Base-by-base conservation (phyloP, 768 basidiomycete species). In the Calocybe gangraenosa region DNA sequence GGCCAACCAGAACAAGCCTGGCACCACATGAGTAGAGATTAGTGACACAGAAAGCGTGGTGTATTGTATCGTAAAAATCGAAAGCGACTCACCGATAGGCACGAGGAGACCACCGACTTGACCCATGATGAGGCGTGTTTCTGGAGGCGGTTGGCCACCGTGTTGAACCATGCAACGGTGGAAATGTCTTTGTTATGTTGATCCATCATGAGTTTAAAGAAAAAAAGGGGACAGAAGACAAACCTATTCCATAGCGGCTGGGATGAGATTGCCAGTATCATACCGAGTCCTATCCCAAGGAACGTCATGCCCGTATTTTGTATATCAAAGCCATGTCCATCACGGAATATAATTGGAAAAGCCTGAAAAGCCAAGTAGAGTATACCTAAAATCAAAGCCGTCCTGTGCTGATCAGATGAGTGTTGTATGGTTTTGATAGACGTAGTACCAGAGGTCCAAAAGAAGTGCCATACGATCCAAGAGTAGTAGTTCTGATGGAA, bases 401-500 rank as follows among this genome's bases (percentile, higher is more conserved):
- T 82, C 67, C 86, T 84, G 53, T 70, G 8, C 14, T 9, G 19
- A 25, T 18, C 36, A 21, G 31, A n/a, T 46, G 14, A 37, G 37
- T 17, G 7, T 8, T 7, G 15, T 21, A 34, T 28, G 30, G 14
- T 20, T 18, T 21, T 23, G 4, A 56, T 20, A 17, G 13, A 9
- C 14, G n/a, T 34, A 73, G 2, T 60, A 84, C 89, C 88, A 91
- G 11, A 75, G 59, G 58, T 88, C 74, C 7, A 92, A 68, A 3
- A 84, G 62, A 3, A 90, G 68, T 0, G 84, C 83, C 87, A 91
- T 92, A n/a, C 75, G 71, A 52, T 93, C 86, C 39, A 69, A 75
- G 0, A 77, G 33, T 3, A 87, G 64, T 5, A 89, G 65, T 58
- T 81, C 84, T 86, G 47, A 28, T 14, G 44, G 30, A 25, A 19